Conservation (phyloP, 2,329 filamentous ascomycete genomes). For the Pyrenochaeta sp. region DNA sequence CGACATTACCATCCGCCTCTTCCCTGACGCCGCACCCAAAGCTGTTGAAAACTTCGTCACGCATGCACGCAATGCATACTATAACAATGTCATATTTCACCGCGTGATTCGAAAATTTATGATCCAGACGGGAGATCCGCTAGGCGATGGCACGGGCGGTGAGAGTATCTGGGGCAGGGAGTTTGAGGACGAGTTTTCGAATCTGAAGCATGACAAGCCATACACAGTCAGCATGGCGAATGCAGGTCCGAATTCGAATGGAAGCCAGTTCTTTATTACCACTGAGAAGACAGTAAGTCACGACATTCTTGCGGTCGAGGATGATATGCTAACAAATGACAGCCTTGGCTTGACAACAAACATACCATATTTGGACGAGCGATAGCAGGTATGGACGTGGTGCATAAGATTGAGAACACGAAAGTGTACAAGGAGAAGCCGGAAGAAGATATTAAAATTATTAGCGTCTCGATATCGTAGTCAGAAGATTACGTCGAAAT, state of each 20-base stretch:
- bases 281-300: conserved; percentile 86
- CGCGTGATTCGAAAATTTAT: conserved; percentile 98
- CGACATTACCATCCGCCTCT: conserved; percentile 92
- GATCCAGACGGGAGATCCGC: conserved; percentile 88
- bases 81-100: conserved; percentile 98
- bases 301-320: neutral
- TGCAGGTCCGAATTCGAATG: conserved; percentile 93
- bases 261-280: conserved; percentile 97
- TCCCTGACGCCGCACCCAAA: conserved; percentile 91
- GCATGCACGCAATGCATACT: conserved; percentile 88
- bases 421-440: conserved; percentile 92
- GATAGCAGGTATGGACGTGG: conserved; percentile 88
- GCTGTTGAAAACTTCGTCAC: conserved; percentile 98
- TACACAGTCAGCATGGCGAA: conserved; percentile 99
- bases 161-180: conserved; percentile 93
- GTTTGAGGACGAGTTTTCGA: conserved; percentile 93
- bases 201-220: conserved; percentile 90
- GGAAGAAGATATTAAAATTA: conserved; percentile 95
- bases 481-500: neutral
- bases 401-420: conserved; percentile 93
- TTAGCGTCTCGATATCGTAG: conserved; percentile 72
- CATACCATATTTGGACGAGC: conserved; percentile 96
- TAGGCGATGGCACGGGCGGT: conserved; percentile 88
- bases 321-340: conserved; percentile 33
- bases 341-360: conserved; percentile 93